Evolutionary conservation across 2,329 filamentous ascomycete genomes (phyloP).

Genomic region (Xylaria multiplex): DNA sequence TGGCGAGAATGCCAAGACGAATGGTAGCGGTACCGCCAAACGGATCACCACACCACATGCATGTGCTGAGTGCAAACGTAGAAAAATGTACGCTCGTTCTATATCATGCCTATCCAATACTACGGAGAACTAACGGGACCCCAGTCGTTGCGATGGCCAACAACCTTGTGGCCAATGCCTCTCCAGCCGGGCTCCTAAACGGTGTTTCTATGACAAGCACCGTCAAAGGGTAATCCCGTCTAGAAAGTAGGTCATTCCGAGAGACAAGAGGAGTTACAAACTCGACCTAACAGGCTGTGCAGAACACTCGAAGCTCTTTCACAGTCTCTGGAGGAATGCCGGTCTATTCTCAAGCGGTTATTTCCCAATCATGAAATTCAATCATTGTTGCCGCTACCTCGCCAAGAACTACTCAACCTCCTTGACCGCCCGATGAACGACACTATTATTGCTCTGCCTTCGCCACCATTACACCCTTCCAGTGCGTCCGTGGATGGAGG

Average conservation of each 20-base stretch:
- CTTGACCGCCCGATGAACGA: constrained; percentile 60
- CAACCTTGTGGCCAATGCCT: constrained; percentile 85
- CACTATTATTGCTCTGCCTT: constrained; percentile 58
- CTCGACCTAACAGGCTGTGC: constrained; percentile 37
- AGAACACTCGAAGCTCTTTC: constrained; percentile 71
- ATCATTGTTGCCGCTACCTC: constrained; percentile 63
- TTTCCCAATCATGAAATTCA: constrained; percentile 68
- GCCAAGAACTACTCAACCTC: constrained; percentile 68
- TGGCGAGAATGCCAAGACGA: constrained; percentile 48
- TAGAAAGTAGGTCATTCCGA: constrained; percentile 68
- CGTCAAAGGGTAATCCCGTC: constrained; percentile 80
- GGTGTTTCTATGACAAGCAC: constrained; percentile 84
- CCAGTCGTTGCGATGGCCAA: constrained; percentile 77
- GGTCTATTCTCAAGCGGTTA: constrained; percentile 68
- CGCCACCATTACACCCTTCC: constrained; percentile 63
- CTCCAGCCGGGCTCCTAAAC: constrained; percentile 81
- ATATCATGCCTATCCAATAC: constrained; percentile 22
- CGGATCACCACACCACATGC: constrained; percentile 53
- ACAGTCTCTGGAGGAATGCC: constrained; percentile 73
- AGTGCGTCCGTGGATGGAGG: constrained; percentile 60
- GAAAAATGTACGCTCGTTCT: constrained; percentile 71
- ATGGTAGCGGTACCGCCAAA: constrained; percentile 47
- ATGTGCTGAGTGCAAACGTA: constrained; percentile 70
- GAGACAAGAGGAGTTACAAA: background rate
- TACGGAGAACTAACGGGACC: constrained; percentile 43